Evolutionary conservation across 345 rosid genomes (phyloP).

Genomic region (Aquilaria sinensis): DNA sequence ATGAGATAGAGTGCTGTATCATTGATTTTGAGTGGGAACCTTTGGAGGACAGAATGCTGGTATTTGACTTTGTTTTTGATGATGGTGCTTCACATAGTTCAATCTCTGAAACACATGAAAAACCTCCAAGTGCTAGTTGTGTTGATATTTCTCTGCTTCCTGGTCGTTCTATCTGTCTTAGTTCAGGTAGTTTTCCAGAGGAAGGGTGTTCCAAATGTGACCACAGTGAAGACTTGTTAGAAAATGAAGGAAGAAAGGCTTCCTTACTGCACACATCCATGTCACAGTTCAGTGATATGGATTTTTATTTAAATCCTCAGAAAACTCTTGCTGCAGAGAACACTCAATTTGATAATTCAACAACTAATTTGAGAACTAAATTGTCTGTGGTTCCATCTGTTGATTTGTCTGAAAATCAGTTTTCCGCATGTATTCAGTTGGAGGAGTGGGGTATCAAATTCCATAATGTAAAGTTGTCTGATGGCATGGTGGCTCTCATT

Average conservation of each 20-base stretch:
- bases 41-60: conserved; percentile 33
- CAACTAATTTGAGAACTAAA: conserved; percentile 17
- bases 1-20: conserved; percentile 30
- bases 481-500: conserved; percentile 32
- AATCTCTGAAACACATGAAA: conserved; percentile 29
- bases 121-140: conserved; percentile 27
- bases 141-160: conserved; percentile 21
- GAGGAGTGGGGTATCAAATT: conserved; percentile 30
- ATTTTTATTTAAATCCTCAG: conserved; percentile 78
- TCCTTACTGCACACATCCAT: conserved; percentile 48
- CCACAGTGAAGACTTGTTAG: conserved; percentile 23
- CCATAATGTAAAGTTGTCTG: conserved; percentile 37
- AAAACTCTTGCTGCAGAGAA: conserved; percentile 37
- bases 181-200: conserved; percentile 24
- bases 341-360: conserved; percentile 24
- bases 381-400: conserved; percentile 24
- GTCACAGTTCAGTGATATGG: conserved; percentile 74
- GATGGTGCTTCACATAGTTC: conserved; percentile 34
- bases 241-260: conserved; percentile 35
- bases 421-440: conserved; percentile 18
- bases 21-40: conserved; percentile 32
- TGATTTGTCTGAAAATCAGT: conserved; percentile 19
- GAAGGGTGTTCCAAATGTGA: conserved; percentile 22
- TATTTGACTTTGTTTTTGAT: conserved; percentile 47
- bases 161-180: conserved; percentile 18